Base-by-base conservation (phyloP, 2,329 filamentous ascomycete genomes). In the Botrytis squamosa region DNA sequence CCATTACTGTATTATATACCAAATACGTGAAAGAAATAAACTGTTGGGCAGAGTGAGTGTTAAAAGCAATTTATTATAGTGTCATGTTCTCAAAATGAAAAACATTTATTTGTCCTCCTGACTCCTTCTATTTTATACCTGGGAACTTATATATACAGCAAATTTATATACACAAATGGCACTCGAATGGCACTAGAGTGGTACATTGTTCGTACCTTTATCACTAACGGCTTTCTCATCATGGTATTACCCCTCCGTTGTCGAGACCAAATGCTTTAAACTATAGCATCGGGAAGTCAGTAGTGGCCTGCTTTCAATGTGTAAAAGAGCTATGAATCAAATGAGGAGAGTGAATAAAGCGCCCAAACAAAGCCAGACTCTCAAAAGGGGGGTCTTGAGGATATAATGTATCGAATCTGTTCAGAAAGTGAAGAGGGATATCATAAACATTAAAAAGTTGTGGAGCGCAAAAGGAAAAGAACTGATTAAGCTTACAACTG, bases 181-280 rank as follows among this genome's bases (percentile, higher is more conserved):
- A 42, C 42, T 42, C 42, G n/a, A 25, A 49, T 55, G 9, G 14
- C 38, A 63, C 36, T 38, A n/a, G 42, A 33, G 22, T 44, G 20
- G 8, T 55, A 46, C 38, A n/a, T 22, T 25, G 18, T 16, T 8
- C n/a, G 62, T 25, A 62, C 22, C 40, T 44, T 49, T 2, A 40
- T 22, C 3, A n/a, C n/a, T 20, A 22, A 29, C 8, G 14, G 63
- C 16, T n/a, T 46, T 22, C 40, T 74, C 38, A 65, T 33, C 46
- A 42, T 33, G 75, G 75, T n/a, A 77, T 63, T 18, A 49, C 68
- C 25, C 77, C 67, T 36, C 77, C 67, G 81, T 78, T 71, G 80
- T 84, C 79, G 71, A 79, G 70, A 40, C 87, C 88, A 81, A 93
- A 93, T 1, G 88, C 88, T 74, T 90, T 86, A 84, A 91, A 72